Evolutionary conservation across 768 basidiomycete genomes (phyloP).

Genomic region (Vararia minispora): DNA sequence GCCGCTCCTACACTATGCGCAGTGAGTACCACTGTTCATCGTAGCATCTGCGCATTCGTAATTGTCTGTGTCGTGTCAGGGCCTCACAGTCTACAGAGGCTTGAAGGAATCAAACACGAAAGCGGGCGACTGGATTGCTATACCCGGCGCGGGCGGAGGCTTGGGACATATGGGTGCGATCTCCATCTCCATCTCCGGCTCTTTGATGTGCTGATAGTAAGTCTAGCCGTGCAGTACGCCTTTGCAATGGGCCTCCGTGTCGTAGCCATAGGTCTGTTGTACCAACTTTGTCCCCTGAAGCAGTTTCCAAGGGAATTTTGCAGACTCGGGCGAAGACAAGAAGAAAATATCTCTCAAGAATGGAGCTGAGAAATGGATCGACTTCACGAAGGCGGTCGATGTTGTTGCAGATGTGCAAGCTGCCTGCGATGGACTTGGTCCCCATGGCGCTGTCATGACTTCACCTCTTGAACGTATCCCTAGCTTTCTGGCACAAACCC

Average conservation of each 20-base stretch:
- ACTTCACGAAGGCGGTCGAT: constrained; percentile 33
- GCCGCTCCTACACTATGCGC: constrained; percentile 36
- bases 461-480: constrained; percentile 14
- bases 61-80: constrained; percentile 14
- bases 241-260: constrained; percentile 30
- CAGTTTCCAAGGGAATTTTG: background rate
- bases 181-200: too few species aligned
- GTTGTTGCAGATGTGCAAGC: constrained; percentile 27
- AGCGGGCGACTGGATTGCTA: constrained; percentile 28
- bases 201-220: too few species aligned
- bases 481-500: too few species aligned
- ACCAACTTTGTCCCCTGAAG: background rate
- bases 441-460: constrained; percentile 24
- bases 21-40: constrained; percentile 3
- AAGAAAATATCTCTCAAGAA: constrained; percentile 24
- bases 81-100: constrained; percentile 37
- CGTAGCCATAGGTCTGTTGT: constrained; percentile 27
- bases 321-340: constrained; percentile 34
- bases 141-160: constrained; percentile 29
- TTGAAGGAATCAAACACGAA: constrained; percentile 26
- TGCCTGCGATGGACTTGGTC: constrained; percentile 31
- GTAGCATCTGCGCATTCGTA: background rate
- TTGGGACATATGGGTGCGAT: constrained; percentile 29
- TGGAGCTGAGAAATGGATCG: constrained; percentile 33
- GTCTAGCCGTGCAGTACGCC: constrained; percentile 34